Evolutionary conservation across 306 rosid species (phyloP).

Genomic region (Cucumis hystrix): DNA sequence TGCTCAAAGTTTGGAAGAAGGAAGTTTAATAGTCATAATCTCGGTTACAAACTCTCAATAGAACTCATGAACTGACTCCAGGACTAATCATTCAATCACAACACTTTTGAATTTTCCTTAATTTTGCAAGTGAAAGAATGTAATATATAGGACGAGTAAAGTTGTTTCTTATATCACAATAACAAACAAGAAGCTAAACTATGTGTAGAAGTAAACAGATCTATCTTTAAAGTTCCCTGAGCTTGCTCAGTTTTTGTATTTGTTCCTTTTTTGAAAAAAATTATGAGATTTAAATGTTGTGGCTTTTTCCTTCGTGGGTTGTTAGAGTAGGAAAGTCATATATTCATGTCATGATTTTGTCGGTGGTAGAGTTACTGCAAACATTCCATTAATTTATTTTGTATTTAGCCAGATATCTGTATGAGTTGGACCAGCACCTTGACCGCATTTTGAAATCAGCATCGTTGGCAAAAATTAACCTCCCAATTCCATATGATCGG

Average conservation of each 20-base stretch:
- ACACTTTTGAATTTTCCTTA: neutral
- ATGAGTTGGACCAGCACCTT: conserved; percentile 86
- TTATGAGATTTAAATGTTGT: neutral
- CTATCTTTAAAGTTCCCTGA: neutral
- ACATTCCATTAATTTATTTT: neutral
- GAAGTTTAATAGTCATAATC: neutral
- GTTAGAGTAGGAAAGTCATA: neutral
- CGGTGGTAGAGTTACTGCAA: neutral
- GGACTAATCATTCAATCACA: neutral
- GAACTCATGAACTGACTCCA: neutral
- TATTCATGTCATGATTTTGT: neutral
- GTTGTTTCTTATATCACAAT: neutral
- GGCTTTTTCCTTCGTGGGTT: neutral
- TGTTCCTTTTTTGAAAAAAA: neutral
- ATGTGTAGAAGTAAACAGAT: neutral
- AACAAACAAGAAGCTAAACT: neutral
- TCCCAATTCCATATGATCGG: conserved; percentile 48
- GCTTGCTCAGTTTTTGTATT: neutral
- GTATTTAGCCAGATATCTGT: conserved; percentile 33
- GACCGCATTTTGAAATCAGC: conserved; percentile 75
- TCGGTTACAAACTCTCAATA: neutral
- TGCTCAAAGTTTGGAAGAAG: neutral
- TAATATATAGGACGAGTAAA: neutral
- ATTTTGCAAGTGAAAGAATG: neutral
- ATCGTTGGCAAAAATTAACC: conserved; percentile 44